Percentiles rank a stretch among this genome's conserved stretches.
Conservation (phyloP, 352 stramenopile species). For the Globisporangium splendens region DNA sequence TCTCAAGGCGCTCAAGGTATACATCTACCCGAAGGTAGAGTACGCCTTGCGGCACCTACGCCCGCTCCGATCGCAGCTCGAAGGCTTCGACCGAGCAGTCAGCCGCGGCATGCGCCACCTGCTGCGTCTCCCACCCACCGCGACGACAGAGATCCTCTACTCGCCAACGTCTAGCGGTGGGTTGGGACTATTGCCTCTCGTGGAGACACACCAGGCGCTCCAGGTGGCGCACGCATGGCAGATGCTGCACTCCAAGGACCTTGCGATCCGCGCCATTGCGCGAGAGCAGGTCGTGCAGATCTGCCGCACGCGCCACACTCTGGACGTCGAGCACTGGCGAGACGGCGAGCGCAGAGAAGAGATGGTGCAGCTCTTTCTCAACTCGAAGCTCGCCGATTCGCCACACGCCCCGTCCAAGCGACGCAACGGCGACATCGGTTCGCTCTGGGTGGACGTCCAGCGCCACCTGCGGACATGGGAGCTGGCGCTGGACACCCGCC, state of each 20-base stretch:
- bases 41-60: not conserved
- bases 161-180: too few species aligned
- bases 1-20: constrained; percentile 14
- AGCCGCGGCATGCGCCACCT: too few species aligned
- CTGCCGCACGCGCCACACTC: not conserved
- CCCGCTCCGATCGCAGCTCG: not conserved
- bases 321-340: constrained; percentile 16
- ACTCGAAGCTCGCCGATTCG: too few species aligned
- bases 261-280: not conserved
- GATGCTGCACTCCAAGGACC: constrained; percentile 16
- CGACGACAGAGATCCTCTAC: too few species aligned
- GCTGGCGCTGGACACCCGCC: not conserved
- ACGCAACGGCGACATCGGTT: not conserved
- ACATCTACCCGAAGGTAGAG: constrained; percentile 5
- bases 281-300: constrained; percentile 9
- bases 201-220: constrained; percentile 10
- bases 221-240: constrained; percentile 17
- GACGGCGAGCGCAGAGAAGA: too few species aligned
- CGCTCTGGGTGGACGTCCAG: not conserved
- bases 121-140: too few species aligned
- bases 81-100: not conserved
- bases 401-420: too few species aligned
- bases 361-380: too few species aligned
- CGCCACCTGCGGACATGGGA: not conserved
- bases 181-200: too few species aligned